Percentiles rank a stretch among this genome's conserved stretches.
Conservation (phyloP, 2,329 filamentous ascomycete genomes). For the Aureobasidium mangrovei region DNA sequence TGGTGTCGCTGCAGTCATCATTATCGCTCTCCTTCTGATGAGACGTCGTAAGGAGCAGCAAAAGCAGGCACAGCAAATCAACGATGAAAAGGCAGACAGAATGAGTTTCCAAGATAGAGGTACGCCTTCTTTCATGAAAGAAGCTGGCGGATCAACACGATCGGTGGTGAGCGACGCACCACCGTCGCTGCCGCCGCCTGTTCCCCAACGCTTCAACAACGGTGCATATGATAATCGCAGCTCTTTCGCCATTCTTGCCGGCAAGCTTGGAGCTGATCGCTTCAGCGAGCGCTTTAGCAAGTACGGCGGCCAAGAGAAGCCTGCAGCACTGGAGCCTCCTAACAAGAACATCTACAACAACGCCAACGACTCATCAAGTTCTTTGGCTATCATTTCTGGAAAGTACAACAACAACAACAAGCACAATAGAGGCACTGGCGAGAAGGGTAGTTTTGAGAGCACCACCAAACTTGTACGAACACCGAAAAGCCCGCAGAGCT, state of each 20-base stretch:
- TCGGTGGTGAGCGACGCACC: constrained; percentile 25
- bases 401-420: constrained; percentile 44
- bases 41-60: constrained; percentile 52
- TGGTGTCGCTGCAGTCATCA: constrained; percentile 61
- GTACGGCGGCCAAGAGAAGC: background rate
- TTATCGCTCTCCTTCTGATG: constrained; percentile 61
- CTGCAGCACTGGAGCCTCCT: background rate
- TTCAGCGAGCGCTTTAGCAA: constrained; percentile 9
- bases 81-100: constrained; percentile 38
- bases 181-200: constrained; percentile 17
- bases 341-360: constrained; percentile 3
- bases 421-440: constrained; percentile 35
- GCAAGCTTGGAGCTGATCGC: constrained; percentile 9
- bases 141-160: constrained; percentile 32
- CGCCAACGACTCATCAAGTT: constrained; percentile 27
- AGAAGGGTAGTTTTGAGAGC: constrained; percentile 49
- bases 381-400: constrained; percentile 45
- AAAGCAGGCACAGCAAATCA: constrained; percentile 36
- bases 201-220: background rate
- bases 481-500: constrained; percentile 24
- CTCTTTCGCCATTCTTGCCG: constrained; percentile 11
- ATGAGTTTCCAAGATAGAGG: constrained; percentile 44
- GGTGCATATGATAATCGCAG: constrained; percentile 20
- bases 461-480: constrained; percentile 51
- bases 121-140: constrained; percentile 43